These are phyloP conservation scores for Penicillium cataractarum DNA, from an alignment of 495 filamentous ascomycete species.

Conservation along the genomic window DNA sequence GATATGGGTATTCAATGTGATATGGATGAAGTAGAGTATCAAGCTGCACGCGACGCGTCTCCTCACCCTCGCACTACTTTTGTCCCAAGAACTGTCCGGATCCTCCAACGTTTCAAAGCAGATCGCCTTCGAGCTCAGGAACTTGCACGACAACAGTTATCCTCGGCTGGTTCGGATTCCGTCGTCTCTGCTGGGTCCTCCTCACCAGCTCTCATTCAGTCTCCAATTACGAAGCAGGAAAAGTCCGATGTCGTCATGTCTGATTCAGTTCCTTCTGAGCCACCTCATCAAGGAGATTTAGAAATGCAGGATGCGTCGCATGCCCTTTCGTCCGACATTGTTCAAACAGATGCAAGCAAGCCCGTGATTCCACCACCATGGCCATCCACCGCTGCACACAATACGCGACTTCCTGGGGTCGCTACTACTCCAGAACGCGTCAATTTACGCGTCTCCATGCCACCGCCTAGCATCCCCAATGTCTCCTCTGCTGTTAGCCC, in stretches of 20 bases:
- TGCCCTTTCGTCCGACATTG: constrained; percentile 16
- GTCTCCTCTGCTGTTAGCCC: constrained; percentile 37
- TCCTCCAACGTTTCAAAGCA: constrained; percentile 48
- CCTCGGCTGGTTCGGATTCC: constrained; percentile 27
- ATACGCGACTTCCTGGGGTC: constrained; percentile 33
- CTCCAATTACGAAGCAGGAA: constrained; percentile 9
- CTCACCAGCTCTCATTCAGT: constrained; percentile 15
- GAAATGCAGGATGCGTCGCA: constrained; percentile 20
- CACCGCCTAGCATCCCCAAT: constrained; percentile 30
- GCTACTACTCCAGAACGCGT: constrained; percentile 28
- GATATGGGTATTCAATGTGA: constrained; percentile 53
- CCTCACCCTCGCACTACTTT: constrained; percentile 29
- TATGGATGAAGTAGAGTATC: constrained; percentile 36
- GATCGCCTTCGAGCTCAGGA: constrained; percentile 45
- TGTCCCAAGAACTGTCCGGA: constrained; percentile 45
- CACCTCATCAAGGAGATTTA: constrained; percentile 8
- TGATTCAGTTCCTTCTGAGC: constrained; percentile 1
- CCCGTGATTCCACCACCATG: constrained; percentile 39
- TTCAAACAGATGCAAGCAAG: constrained; percentile 28
- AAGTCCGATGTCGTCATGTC: constrained; percentile 14
- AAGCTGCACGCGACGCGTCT: constrained; percentile 16
- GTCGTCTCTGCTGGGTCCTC: constrained; percentile 12
- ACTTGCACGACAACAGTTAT: constrained; percentile 21
- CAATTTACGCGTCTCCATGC: constrained; percentile 46
- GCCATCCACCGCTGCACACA: constrained; percentile 48